Percentiles rank a stretch among this genome's conserved stretches.
These are phyloP conservation scores for Chaetomiaceae sp. DNA, from an alignment of 2,329 filamentous ascomycete genomes.

Conservation along the genomic window DNA sequence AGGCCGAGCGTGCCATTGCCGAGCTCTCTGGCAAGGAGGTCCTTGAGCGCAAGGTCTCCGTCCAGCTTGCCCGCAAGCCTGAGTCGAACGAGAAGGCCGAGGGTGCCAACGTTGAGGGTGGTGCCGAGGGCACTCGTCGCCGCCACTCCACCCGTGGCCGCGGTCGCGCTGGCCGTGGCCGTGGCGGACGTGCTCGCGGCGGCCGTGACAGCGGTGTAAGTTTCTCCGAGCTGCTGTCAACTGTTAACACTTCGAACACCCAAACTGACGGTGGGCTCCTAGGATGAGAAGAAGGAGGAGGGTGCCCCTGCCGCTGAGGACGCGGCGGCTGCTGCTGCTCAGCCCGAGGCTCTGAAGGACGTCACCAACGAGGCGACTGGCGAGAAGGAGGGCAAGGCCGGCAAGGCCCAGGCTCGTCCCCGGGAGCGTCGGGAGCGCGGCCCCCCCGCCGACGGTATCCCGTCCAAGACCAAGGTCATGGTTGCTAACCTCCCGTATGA, in stretches of 20 bases:
- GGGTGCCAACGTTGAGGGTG: slow-evolving; percentile 69
- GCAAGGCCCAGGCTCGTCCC: slow-evolving; percentile 53
- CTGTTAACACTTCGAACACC: no score
- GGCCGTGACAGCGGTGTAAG: slow-evolving; percentile 57
- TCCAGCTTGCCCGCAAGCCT: slow-evolving; percentile 96
- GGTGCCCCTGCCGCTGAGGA: slow-evolving; percentile 42
- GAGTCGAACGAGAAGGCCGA: slow-evolving; percentile 77
- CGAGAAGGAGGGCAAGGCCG: slow-evolving; percentile 43
- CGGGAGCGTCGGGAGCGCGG: slow-evolving; percentile 75
- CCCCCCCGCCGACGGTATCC: slow-evolving; percentile 92
- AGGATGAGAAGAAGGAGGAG: slow-evolving; percentile 41
- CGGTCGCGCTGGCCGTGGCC: slow-evolving; percentile 61
- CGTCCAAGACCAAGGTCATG: slow-evolving; percentile 99
- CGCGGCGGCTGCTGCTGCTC: slow-evolving; percentile 42
- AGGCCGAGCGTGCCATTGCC: slow-evolving; percentile 91
- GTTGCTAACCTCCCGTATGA: slow-evolving; percentile 99
- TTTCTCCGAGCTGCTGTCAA: slow-evolving; percentile 16
- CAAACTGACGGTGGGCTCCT: slow-evolving; percentile 19
- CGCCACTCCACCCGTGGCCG: slow-evolving; percentile 60
- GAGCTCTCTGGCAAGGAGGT: slow-evolving; percentile 98
- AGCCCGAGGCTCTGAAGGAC: slow-evolving; percentile 57
- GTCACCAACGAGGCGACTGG: slow-evolving; percentile 54
- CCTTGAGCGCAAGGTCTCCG: slow-evolving; percentile 96
- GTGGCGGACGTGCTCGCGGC: slow-evolving; percentile 60
- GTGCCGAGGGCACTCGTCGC: slow-evolving; percentile 57